Evolutionary conservation across 2,329 filamentous ascomycete species (phyloP).

Genomic region (Beauveria medogensis): DNA sequence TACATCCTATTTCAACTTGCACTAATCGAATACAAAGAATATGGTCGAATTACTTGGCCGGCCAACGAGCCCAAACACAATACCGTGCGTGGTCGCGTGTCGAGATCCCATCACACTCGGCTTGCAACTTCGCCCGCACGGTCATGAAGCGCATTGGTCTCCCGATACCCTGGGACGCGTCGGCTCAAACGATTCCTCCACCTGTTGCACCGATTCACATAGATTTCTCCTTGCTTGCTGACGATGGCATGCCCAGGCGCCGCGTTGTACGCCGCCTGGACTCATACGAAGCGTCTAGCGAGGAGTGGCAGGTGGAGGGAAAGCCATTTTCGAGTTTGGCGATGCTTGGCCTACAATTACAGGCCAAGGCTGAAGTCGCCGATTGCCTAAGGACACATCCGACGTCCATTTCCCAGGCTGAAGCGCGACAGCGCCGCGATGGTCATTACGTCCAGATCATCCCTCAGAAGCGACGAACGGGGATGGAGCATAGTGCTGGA

Average conservation of each 20-base stretch:
- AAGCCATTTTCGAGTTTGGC: constrained; percentile 13
- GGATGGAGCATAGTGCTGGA: constrained; percentile 16
- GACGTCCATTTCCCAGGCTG: neutral
- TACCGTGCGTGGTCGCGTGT: constrained; percentile 26
- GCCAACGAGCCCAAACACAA: constrained; percentile 15
- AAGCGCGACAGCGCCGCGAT: neutral
- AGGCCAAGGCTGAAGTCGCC: constrained; percentile 23
- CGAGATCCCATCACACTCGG: constrained; percentile 17
- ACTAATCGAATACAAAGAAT: constrained; percentile 13
- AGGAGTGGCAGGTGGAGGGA: constrained; percentile 7
- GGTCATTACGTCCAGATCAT: constrained; percentile 14
- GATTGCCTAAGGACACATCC: constrained; percentile 12
- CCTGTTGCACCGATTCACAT: neutral
- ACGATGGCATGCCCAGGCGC: constrained; percentile 8
- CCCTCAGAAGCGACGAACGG: constrained; percentile 23
- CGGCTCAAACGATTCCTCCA: neutral
- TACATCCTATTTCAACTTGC: neutral
- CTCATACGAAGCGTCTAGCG: constrained; percentile 5
- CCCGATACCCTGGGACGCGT: constrained; percentile 7
- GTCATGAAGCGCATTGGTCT: constrained; percentile 27
- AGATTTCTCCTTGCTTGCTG: neutral
- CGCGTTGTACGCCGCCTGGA: constrained; percentile 8
- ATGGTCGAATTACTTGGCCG: constrained; percentile 17
- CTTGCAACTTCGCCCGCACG: constrained; percentile 17
- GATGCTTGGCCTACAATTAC: constrained; percentile 14